Conservation (phyloP, 2,329 filamentous ascomycete species). For the Fusarium sambucinum region DNA sequence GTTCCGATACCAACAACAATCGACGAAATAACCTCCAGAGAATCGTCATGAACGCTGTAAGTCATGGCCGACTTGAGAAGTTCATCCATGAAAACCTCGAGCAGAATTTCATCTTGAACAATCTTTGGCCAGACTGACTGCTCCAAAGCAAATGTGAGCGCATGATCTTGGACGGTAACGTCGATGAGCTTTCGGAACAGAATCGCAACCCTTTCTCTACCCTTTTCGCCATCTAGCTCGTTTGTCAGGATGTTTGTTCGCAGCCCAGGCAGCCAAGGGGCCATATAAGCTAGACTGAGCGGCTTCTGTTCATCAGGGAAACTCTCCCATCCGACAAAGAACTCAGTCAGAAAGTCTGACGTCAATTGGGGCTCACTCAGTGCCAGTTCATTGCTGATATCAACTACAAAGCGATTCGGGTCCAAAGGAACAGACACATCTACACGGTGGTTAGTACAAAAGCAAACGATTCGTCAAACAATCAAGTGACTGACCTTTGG, state of each 20-base stretch:
- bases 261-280: slow-evolving; percentile 74
- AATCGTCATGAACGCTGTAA: slow-evolving; percentile 69
- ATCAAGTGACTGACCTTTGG: slow-evolving; percentile 63
- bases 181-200: slow-evolving; percentile 77
- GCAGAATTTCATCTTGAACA: slow-evolving; percentile 71
- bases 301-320: slow-evolving; percentile 76
- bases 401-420: slow-evolving; percentile 72
- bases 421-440: slow-evolving; percentile 74
- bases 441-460: slow-evolving; percentile 44
- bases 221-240: slow-evolving; percentile 74
- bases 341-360: slow-evolving; percentile 77
- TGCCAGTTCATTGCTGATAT: slow-evolving; percentile 73
- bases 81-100: slow-evolving; percentile 76
- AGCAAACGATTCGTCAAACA: neutral
- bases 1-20: slow-evolving; percentile 74
- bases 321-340: slow-evolving; percentile 79
- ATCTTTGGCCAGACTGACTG: slow-evolving; percentile 75
- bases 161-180: slow-evolving; percentile 70
- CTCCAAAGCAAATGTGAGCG: slow-evolving; percentile 70
- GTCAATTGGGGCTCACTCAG: slow-evolving; percentile 74
- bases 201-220: slow-evolving; percentile 71
- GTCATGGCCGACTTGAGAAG: slow-evolving; percentile 72
- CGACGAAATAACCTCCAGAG: slow-evolving; percentile 70
- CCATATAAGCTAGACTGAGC: slow-evolving; percentile 76
- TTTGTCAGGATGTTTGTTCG: slow-evolving; percentile 69